Conservation (phyloP, 2,329 filamentous ascomycete species). For the Neonectria magnoliae region DNA sequence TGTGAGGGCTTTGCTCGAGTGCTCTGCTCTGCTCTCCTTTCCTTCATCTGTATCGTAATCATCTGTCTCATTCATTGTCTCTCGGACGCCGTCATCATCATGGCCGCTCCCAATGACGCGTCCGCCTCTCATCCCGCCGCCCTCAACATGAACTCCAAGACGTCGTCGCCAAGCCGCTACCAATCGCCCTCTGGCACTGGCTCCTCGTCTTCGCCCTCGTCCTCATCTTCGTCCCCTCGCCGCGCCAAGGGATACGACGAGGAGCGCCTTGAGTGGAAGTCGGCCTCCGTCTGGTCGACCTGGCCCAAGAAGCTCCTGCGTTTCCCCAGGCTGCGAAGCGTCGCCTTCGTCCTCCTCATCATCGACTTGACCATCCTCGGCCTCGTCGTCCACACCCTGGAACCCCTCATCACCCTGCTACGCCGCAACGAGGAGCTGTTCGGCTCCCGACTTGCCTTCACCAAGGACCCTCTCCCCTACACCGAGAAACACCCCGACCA, state of each 20-base stretch:
- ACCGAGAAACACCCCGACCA: conserved; percentile 72
- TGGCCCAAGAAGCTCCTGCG: neutral
- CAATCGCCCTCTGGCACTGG: neutral
- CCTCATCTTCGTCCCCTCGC: neutral
- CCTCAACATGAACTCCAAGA: neutral
- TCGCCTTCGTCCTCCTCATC: neutral
- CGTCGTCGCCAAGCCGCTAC: neutral
- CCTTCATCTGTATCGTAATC: too few relatives aligned
- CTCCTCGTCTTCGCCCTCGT: neutral
- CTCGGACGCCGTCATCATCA: neutral
- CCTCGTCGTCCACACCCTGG: conserved; percentile 62
- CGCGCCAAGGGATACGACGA: neutral
- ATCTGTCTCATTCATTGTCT: too few relatives aligned
- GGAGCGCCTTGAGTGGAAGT: neutral
- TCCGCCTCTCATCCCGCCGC: neutral
- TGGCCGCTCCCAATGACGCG: neutral
- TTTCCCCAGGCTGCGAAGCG: neutral
- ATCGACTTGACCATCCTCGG: neutral
- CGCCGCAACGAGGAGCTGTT: conserved; percentile 52
- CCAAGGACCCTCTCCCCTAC: conserved; percentile 26
- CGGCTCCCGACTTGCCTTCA: conserved; percentile 27
- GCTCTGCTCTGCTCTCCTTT: too few relatives aligned
- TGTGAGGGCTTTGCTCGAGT: too few relatives aligned
- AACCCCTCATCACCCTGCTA: conserved; percentile 75
- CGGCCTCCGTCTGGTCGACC: neutral